A percentile compares a stretch with the other conserved stretches of the same genome.
These are phyloP conservation scores for Colletotrichum euphorbiae DNA, from an alignment of 2,329 filamentous ascomycete genomes.

Conservation along the genomic window DNA sequence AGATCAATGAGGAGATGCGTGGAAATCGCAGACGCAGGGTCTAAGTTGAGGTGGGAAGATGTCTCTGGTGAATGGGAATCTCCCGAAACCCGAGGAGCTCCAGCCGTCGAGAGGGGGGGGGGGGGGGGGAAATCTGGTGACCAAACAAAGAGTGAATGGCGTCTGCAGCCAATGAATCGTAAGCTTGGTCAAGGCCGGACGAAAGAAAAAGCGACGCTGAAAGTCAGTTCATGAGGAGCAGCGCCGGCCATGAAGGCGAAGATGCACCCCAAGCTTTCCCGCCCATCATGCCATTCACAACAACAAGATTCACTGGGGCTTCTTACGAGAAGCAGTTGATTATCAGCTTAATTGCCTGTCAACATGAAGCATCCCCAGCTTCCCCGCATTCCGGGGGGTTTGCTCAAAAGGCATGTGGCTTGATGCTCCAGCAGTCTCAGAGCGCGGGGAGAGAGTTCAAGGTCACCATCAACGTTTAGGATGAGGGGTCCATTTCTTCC, in stretches of 20 bases:
- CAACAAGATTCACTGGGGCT: conserved; percentile 7
- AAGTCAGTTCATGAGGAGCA: conserved; percentile 16
- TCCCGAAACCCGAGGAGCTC: conserved; percentile 8
- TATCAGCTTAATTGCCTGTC: conserved; percentile 20
- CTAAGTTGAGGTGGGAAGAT: conserved; percentile 20
- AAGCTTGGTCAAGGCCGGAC: not conserved
- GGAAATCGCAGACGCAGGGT: conserved; percentile 25
- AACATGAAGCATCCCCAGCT: conserved; percentile 16
- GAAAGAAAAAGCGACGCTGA: conserved; percentile 1
- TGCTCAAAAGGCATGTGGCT: conserved; percentile 1
- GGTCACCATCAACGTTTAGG: conserved; percentile 2
- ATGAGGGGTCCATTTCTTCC: conserved; percentile 7
- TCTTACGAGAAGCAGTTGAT: conserved; percentile 17
- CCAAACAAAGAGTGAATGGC: not conserved
- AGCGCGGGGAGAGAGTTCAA: conserved; percentile 21
- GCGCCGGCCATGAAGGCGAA: not conserved
- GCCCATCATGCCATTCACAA: not conserved
- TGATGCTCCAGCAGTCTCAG: conserved; percentile 36
- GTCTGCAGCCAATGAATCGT: conserved; percentile 1
- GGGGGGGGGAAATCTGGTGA: conserved; percentile 5
- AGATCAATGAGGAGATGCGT: conserved; percentile 9
- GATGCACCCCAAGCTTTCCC: conserved; percentile 2
- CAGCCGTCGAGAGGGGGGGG: not conserved
- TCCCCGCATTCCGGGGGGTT: conserved; percentile 30
- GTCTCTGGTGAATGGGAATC: conserved; percentile 11